Conservation (phyloP, 2,329 filamentous ascomycete species). For the Aplosporella prunicola region DNA sequence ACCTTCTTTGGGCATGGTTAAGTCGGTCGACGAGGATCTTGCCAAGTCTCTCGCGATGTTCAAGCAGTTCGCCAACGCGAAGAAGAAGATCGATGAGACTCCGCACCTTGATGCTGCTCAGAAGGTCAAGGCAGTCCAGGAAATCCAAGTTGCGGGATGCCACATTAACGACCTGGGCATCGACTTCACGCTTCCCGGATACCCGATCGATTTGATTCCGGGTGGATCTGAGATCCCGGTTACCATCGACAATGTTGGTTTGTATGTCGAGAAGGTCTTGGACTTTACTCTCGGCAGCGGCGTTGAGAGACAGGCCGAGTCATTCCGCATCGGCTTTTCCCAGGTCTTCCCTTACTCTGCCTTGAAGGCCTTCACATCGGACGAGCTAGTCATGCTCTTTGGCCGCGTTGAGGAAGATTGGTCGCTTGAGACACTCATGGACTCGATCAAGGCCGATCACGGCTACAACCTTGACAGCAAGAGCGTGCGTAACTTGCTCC, state of each 20-base stretch:
- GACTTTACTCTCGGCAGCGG: slow-evolving; percentile 86
- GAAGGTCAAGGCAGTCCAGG: slow-evolving; percentile 60
- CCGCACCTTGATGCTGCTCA: slow-evolving; percentile 53
- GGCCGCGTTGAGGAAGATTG: slow-evolving; percentile 91
- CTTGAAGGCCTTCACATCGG: slow-evolving; percentile 84
- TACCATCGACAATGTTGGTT: slow-evolving; percentile 82
- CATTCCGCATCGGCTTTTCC: slow-evolving; percentile 84
- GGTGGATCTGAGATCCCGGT: slow-evolving; percentile 66
- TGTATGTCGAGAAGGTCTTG: slow-evolving; percentile 80
- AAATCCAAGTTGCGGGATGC: slow-evolving; percentile 65
- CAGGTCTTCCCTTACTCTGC: slow-evolving; percentile 94
- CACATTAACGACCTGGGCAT: slow-evolving; percentile 78
- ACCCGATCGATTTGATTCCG: slow-evolving; percentile 75
- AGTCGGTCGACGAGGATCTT: slow-evolving; percentile 76
- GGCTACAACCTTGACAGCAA: slow-evolving; percentile 98
- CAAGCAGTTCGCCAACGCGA: slow-evolving; percentile 75
- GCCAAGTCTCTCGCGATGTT: slow-evolving; percentile 78
- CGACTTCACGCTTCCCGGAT: slow-evolving; percentile 91
- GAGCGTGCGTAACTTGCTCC: slow-evolving; percentile 84
- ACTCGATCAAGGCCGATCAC: slow-evolving; percentile 97
- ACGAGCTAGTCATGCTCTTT: slow-evolving; percentile 90
- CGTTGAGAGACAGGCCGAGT: slow-evolving; percentile 79
- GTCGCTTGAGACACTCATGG: slow-evolving; percentile 94
- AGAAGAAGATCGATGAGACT: slow-evolving; percentile 72
- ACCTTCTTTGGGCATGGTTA: slow-evolving; percentile 81